These are phyloP conservation scores for Thalassiosira exigua DNA, from an alignment of 352 stramenopile genomes.

Conservation along the genomic window DNA sequence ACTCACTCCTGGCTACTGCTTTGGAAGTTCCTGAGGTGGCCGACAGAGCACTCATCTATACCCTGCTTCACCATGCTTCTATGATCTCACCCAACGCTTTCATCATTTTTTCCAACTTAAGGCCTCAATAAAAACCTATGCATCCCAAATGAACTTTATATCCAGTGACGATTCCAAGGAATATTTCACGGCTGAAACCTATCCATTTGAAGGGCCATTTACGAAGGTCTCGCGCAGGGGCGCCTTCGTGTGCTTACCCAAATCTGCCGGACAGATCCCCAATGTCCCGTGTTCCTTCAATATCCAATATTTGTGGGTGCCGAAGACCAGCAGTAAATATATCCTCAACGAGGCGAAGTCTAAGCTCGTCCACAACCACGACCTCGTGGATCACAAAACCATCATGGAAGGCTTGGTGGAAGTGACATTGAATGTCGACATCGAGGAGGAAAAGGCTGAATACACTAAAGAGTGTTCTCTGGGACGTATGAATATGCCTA, in stretches of 20 bases:
- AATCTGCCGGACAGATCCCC: neutral
- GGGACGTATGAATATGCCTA: no score
- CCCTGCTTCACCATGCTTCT: no score
- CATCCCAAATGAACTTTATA: no score
- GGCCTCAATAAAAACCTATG: no score
- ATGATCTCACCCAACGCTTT: no score
- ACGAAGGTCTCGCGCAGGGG: neutral
- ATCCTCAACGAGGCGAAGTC: neutral
- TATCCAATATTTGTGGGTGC: neutral
- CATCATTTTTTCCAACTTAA: no score
- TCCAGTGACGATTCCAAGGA: neutral
- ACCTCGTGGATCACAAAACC: neutral
- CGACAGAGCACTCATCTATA: no score
- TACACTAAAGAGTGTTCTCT: neutral
- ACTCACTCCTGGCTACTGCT: no score
- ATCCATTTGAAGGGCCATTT: neutral
- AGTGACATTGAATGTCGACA: neutral
- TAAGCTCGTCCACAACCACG: neutral
- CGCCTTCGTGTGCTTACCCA: neutral
- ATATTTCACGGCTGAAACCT: neutral
- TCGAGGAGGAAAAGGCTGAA: neutral
- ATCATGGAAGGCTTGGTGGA: neutral
- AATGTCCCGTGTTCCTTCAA: neutral
- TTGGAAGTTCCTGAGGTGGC: no score
- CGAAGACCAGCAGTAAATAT: neutral